Evolutionary conservation across 495 filamentous ascomycete species (phyloP), one percentile per base, ranked within the genome.

Genomic region (Aspergillus homomorphus): DNA sequence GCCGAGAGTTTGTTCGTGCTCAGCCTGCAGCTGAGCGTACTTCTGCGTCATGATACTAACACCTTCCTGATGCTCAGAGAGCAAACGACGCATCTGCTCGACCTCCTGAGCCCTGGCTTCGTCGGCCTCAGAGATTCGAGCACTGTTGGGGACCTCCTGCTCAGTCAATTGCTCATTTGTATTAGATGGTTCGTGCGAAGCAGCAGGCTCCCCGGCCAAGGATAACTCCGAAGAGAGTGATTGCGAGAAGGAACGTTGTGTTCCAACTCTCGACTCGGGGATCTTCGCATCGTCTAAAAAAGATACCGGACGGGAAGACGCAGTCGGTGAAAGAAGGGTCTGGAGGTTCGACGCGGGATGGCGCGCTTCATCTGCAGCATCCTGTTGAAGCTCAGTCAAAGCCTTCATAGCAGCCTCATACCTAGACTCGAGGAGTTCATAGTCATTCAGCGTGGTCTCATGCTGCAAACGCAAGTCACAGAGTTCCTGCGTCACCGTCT

Each of bases 161-260:
- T 56, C 57, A 57, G 59, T 65, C 53, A 58, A 62, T 33, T 74
- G 70, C 30, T 72, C 58, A 23, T 66, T 72, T 22, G 70, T 74
- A 71, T 87, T 81, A 64, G 85, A 85, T 23, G 78, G 78, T 65
- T 86, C 81, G 66, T 78, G 76, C 64, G 85, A 85, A 69, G 81
- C 80, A 63, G 84, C 86, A 69, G 90, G 92, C 69, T 88, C 91
- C 85, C 87, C 89, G 84, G 80, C 90, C 78, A 88, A 97, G 77
- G 90, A 96, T 73, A 96, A 86, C 74, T 97, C 92, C 84, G 91
- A 92, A 60, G 90, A 96, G 69, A 97, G 90, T 74, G 92, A 96
- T 71, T 88, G 92, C 84, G 90, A 91, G 78, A 88, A 92, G 80
- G 89, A 89, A 67, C 82, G 86, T 77, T 89, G 90, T 74, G 79